Percentiles rank a stretch among this genome's conserved stretches.
Evolutionary conservation across 306 rosid species (phyloP).

Genomic region (Glycine latifolia): DNA sequence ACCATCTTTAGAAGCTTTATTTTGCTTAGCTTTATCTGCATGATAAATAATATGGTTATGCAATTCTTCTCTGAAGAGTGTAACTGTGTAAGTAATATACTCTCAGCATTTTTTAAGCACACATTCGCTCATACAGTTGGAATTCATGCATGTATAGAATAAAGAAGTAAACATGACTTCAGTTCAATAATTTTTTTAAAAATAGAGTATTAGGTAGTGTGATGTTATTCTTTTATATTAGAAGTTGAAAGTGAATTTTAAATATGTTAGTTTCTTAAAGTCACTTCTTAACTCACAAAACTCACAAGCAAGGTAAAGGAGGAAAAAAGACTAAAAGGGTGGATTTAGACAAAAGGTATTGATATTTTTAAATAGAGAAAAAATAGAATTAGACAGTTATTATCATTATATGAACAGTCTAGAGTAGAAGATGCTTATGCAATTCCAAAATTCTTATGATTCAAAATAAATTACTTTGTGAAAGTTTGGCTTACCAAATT

Average conservation of each 20-base stretch:
- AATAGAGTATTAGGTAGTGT: neutral
- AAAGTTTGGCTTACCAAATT: too few relatives aligned
- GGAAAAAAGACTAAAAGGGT: neutral
- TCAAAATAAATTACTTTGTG: neutral
- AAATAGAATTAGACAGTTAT: too few relatives aligned
- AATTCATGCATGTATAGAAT: too few relatives aligned
- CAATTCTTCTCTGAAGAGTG: neutral
- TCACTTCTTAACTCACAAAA: neutral
- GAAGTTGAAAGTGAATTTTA: neutral
- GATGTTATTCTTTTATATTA: neutral
- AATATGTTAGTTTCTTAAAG: neutral
- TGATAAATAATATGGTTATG: too few relatives aligned
- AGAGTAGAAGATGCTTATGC: too few relatives aligned
- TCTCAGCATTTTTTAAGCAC: too few relatives aligned
- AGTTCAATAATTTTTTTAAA: neutral
- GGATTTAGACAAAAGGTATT: neutral
- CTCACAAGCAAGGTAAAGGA: neutral
- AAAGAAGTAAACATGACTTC: neutral
- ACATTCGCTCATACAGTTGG: neutral
- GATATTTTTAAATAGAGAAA: too few relatives aligned
- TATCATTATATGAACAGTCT: neutral
- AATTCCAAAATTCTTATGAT: neutral
- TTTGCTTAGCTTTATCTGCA: neutral
- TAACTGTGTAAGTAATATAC: too few relatives aligned
- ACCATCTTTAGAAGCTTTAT: neutral